Percentiles rank a stretch among this genome's conserved stretches.
phyloP scores from a whole-genome alignment of 805 yeast species.

The Zygosaccharomyces lentus region DNA sequence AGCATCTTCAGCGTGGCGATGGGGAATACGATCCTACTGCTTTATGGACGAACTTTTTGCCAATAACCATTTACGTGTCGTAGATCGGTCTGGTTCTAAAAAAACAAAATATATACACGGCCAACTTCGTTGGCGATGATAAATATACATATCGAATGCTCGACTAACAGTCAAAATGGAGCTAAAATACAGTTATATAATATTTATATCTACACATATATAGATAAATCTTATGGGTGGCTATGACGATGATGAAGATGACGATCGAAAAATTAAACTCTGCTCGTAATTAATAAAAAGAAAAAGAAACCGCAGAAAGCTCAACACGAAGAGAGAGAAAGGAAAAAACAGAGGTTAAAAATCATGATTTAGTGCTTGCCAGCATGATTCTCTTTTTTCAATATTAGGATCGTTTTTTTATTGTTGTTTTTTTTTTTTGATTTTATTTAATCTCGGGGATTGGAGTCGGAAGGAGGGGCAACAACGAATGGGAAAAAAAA shows the following conservation, averaged over 20 bases:
- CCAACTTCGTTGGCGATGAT: constrained; percentile 4
- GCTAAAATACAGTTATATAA: constrained; percentile 20
- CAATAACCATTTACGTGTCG: constrained; percentile 12
- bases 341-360: background rate
- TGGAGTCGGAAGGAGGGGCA: background rate
- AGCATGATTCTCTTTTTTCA: background rate
- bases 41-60: background rate
- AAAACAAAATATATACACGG: background rate
- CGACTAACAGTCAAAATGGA: constrained; percentile 11
- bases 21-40: constrained; percentile 4
- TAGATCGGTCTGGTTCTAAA: background rate
- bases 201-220: constrained; percentile 10
- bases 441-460: background rate
- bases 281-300: background rate
- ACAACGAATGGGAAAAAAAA: background rate
- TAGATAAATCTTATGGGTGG: constrained; percentile 6
- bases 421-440: too few relatives aligned
- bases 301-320: background rate
- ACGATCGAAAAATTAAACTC: constrained; percentile 3
- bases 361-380: background rate
- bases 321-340: background rate
- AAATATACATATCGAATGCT: background rate
- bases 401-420: constrained; percentile 1
- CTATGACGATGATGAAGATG: constrained; percentile 5
- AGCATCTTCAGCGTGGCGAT: background rate